Conservation (phyloP, 2,329 filamentous ascomycete genomes). For the Penicillium capsulatum region DNA sequence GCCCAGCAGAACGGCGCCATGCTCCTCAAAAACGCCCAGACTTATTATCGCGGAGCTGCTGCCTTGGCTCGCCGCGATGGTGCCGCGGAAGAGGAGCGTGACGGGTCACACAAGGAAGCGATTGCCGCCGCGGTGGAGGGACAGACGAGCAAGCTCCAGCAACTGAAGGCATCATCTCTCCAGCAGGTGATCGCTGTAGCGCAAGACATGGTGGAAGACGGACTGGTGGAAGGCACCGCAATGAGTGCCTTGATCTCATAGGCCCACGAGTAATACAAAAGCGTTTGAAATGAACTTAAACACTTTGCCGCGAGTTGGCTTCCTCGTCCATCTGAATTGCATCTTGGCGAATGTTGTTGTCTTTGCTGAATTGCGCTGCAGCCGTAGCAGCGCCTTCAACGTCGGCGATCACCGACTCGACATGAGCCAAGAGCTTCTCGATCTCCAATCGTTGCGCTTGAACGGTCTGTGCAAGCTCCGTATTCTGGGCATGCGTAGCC, state of each 20-base stretch:
- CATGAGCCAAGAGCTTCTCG: conserved; percentile 49
- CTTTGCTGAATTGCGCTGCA: conserved; percentile 37
- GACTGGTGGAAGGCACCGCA: conserved; percentile 40
- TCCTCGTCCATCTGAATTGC: conserved; percentile 44
- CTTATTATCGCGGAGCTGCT: conserved; percentile 54
- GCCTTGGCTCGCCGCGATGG: conserved; percentile 41
- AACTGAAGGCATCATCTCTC: conserved; percentile 31
- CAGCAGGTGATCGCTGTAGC: conserved; percentile 43
- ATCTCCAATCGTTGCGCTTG: conserved; percentile 55
- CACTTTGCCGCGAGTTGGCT: conserved; percentile 28
- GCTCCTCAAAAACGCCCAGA: conserved; percentile 54
- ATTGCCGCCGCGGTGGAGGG: conserved; percentile 46
- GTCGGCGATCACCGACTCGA: conserved; percentile 56
- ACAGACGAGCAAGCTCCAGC: conserved; percentile 38
- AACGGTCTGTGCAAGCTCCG: conserved; percentile 50
- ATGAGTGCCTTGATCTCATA: conserved; percentile 33
- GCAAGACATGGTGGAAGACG: conserved; percentile 53
- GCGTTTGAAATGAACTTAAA: conserved; percentile 16
- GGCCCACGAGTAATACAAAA: conserved; percentile 9
- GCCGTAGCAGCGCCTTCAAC: conserved; percentile 50
- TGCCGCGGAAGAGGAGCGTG: conserved; percentile 40
- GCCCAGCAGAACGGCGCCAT: conserved; percentile 45
- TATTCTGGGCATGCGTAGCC: conserved; percentile 51
- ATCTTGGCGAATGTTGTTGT: conserved; percentile 40
- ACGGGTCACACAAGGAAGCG: conserved; percentile 47